A percentile compares a stretch with the other conserved stretches of the same genome.
Evolutionary conservation across 768 basidiomycete species (phyloP).

Genomic region (Pleurotus salmoneostramineus): DNA sequence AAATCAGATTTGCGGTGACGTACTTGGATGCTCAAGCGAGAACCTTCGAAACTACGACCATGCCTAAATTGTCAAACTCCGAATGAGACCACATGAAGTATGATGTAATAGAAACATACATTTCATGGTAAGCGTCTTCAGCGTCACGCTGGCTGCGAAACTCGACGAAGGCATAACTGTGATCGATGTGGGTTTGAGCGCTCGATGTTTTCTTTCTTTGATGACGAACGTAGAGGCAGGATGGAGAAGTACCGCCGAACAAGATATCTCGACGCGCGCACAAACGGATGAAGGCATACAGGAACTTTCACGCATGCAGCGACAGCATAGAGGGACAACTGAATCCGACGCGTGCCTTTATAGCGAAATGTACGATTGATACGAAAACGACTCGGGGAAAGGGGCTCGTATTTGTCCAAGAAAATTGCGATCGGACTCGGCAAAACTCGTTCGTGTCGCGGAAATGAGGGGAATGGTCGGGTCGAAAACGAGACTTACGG

Average conservation of each 20-base stretch:
- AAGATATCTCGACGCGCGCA: slow-evolving; percentile 11
- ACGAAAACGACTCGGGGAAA: slow-evolving; percentile 13
- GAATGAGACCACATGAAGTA: neutral
- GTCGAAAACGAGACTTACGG: slow-evolving; percentile 61
- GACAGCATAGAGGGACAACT: slow-evolving; percentile 16
- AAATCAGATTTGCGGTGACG: slow-evolving; percentile 10
- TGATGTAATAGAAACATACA: slow-evolving; percentile 41
- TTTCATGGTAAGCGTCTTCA: slow-evolving; percentile 81
- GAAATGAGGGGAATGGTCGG: slow-evolving; percentile 13
- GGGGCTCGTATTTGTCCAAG: slow-evolving; percentile 12
- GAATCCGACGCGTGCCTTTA: slow-evolving; percentile 11
- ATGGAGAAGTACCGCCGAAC: slow-evolving; percentile 21
- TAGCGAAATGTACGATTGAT: neutral
- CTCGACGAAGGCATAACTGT: slow-evolving; percentile 85
- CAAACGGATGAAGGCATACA: neutral
- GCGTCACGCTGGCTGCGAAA: slow-evolving; percentile 76
- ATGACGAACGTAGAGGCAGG: slow-evolving; percentile 16
- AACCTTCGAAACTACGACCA: slow-evolving; percentile 70
- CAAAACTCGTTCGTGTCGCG: slow-evolving; percentile 17
- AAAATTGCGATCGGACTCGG: slow-evolving; percentile 22
- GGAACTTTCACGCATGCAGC: slow-evolving; percentile 9
- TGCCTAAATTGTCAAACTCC: slow-evolving; percentile 45
- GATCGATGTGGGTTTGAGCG: slow-evolving; percentile 54
- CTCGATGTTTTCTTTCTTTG: slow-evolving; percentile 32
- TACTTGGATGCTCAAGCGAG: slow-evolving; percentile 72